Evolutionary conservation across 257 asterid species (phyloP), one percentile per base, ranked within the genome.

Genomic region (Pogostemon cablin): DNA sequence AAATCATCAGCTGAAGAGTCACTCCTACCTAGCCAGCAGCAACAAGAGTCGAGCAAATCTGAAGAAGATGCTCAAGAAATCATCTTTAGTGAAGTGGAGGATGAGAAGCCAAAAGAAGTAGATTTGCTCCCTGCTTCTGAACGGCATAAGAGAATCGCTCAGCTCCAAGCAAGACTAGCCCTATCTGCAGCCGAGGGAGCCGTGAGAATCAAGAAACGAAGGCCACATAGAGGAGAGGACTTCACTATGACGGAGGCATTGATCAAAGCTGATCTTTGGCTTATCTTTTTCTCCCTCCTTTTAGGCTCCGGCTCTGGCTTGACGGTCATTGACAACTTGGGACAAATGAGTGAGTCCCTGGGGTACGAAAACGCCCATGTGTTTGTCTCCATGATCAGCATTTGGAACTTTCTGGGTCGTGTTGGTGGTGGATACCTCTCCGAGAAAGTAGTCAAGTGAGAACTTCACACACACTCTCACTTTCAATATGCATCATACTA

Each of bases 121-220:
- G 91, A 86, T 75, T 44, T 78, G 75, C 89, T 84, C 55, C 80
- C 86, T 1, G 85, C 80, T 52, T 71, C 7, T 0, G 89, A 87
- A 74, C 77, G 89, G 67, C 89, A 82, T 1, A 85, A 82, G 83
- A 77, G 88, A 66, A 85, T 83, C 6, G 88, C 86, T 6, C 88
- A 75, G 6, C 77, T 84, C 4, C 90, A 84, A 67, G 34, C 84
- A 2, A 82, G 65, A 67, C 79, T 86, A 43, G 85, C 88, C 4
- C 88, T 84, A 77, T 90, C 92, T 5, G 95, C 95, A 25, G 95
- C 95, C 1, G 88, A 78, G 74, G 95, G 95, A 61, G 95, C 91
- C 0, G 89, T 86, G 15, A 79, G 89, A 72, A 78, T 82, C 69
- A 85, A 84, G 74, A 71, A 75, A 62, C 72, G 83, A 64, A 76